Evolutionary conservation across 352 stramenopile genomes (phyloP).

Genomic region (Globisporangium parvum): DNA sequence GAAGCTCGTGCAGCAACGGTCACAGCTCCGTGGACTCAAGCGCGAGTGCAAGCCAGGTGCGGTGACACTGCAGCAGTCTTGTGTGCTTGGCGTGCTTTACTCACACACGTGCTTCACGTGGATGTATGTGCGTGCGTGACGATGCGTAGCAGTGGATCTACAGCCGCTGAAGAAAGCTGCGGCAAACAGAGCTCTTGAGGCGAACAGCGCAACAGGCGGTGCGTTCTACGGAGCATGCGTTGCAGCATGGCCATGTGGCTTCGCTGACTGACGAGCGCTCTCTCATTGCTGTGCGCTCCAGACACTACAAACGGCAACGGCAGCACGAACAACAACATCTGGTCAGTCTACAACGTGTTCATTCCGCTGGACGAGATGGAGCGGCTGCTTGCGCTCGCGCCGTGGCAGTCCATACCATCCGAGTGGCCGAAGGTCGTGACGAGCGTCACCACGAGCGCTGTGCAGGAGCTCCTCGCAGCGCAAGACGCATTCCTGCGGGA

Average conservation of each 20-base stretch:
- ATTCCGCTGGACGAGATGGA: slow-evolving; percentile 16
- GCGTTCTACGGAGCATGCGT: neutral
- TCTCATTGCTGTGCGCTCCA: neutral
- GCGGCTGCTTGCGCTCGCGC: slow-evolving; percentile 8
- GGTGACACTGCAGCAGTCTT: too few relatives aligned
- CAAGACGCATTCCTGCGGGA: slow-evolving; percentile 30
- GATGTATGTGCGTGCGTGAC: neutral
- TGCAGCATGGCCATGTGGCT: neutral
- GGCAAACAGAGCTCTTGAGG: neutral
- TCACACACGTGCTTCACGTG: neutral
- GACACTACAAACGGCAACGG: neutral
- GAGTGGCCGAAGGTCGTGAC: slow-evolving; percentile 24
- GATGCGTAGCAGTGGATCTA: neutral
- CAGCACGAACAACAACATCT: neutral
- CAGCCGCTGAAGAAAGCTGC: slow-evolving; percentile 1
- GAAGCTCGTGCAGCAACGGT: slow-evolving; percentile 25
- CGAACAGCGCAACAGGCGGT: neutral
- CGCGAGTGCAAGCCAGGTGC: slow-evolving; percentile 16
- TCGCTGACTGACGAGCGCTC: neutral
- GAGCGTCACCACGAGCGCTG: slow-evolving; percentile 8
- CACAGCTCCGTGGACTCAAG: slow-evolving; percentile 17
- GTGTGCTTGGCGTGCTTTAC: neutral
- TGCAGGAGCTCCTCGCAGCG: slow-evolving; percentile 15
- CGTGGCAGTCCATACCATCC: slow-evolving; percentile 10
- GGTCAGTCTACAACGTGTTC: slow-evolving; percentile 17